Conservation (phyloP, 768 basidiomycete species). For the Pulveroboletus sp. region DNA sequence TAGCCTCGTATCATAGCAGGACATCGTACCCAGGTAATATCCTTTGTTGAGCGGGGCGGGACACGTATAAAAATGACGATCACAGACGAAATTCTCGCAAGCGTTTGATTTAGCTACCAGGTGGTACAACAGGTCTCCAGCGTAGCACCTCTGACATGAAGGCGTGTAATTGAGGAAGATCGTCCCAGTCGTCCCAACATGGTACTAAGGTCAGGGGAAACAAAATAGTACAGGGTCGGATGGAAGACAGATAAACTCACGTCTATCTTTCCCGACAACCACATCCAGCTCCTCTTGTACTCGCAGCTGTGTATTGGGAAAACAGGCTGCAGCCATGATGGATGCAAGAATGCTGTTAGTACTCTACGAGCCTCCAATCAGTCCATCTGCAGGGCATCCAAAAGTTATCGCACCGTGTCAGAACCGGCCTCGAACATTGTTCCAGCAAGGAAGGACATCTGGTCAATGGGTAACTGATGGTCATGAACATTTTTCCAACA, state of each 20-base stretch:
- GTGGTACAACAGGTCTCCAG: constrained; percentile 33
- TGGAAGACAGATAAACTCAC: constrained; percentile 8
- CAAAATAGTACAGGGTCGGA: background rate
- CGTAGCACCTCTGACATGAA: constrained; percentile 30
- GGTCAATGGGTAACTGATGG: constrained; percentile 45
- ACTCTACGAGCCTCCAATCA: background rate
- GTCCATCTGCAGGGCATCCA: background rate
- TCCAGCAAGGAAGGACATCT: constrained; percentile 56
- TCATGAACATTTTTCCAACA: constrained; percentile 33
- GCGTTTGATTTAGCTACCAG: constrained; percentile 12
- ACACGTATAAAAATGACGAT: constrained; percentile 31
- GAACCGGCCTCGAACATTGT: constrained; percentile 58
- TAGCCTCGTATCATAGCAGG: too few relatives aligned
- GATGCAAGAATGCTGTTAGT: constrained; percentile 32
- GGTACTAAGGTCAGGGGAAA: constrained; percentile 28
- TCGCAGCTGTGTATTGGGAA: constrained; percentile 38
- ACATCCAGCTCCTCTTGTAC: constrained; percentile 53
- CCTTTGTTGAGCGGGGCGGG: constrained; percentile 52
- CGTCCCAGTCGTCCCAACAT: constrained; percentile 29
- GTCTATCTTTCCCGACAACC: constrained; percentile 40
- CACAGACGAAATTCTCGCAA: too few relatives aligned
- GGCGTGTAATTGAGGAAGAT: constrained; percentile 18
- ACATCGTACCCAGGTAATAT: constrained; percentile 11
- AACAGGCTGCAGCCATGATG: constrained; percentile 28
- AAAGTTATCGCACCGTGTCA: constrained; percentile 39